Conservation (phyloP, 495 filamentous ascomycete species). For the Talaromyces liani region DNA sequence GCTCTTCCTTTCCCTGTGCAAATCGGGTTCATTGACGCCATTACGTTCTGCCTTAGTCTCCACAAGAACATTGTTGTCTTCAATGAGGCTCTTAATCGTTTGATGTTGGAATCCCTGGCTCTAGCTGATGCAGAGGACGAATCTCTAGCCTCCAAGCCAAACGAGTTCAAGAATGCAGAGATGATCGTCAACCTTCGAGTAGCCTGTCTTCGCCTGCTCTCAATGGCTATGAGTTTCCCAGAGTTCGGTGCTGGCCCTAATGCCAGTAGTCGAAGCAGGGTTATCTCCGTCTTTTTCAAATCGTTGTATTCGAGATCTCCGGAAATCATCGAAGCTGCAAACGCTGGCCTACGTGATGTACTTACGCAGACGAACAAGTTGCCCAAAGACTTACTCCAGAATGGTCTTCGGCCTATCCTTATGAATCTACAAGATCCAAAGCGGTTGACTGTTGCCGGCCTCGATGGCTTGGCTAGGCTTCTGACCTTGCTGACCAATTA, state of each 20-base stretch:
- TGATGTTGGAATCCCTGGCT: slow-evolving; percentile 87
- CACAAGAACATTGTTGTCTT: slow-evolving; percentile 82
- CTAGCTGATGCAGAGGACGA: slow-evolving; percentile 93
- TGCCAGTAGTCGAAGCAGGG: slow-evolving; percentile 69
- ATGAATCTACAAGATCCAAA: slow-evolving; percentile 94
- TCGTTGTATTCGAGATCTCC: slow-evolving; percentile 85
- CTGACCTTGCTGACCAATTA: slow-evolving; percentile 90
- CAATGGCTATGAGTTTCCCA: slow-evolving; percentile 83
- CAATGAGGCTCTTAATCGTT: slow-evolving; percentile 79
- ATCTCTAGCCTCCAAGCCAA: slow-evolving; percentile 70
- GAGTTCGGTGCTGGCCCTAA: slow-evolving; percentile 69
- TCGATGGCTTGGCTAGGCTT: slow-evolving; percentile 85
- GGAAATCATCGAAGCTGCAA: slow-evolving; percentile 90
- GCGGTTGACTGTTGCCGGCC: slow-evolving; percentile 76
- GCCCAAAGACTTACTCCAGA: slow-evolving; percentile 91
- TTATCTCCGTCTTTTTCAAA: slow-evolving; percentile 96
- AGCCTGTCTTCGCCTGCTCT: slow-evolving; percentile 85
- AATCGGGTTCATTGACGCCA: slow-evolving; percentile 96
- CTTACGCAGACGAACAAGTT: slow-evolving; percentile 83
- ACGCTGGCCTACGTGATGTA: slow-evolving; percentile 76
- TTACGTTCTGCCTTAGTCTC: slow-evolving; percentile 84
- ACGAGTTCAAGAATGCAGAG: slow-evolving; percentile 85
- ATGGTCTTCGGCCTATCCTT: slow-evolving; percentile 86
- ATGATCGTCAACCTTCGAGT: slow-evolving; percentile 88
- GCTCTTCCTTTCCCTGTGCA: slow-evolving; percentile 87